Base-by-base conservation (phyloP, 2,329 filamentous ascomycete genomes). In the Pseudogymnoascus verrucosus region DNA sequence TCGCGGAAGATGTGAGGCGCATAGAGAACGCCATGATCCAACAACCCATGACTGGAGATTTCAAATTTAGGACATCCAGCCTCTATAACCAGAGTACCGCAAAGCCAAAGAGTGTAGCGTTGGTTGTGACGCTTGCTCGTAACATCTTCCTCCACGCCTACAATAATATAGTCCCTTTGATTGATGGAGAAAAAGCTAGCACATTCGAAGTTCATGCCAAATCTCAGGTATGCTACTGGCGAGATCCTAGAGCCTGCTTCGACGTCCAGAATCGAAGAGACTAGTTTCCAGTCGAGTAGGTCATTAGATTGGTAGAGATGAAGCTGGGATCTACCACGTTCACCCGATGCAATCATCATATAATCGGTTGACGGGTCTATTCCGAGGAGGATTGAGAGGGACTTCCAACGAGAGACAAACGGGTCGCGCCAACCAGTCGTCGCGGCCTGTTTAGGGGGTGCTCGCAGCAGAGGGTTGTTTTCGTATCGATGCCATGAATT, bases 401-500 rank as follows among this genome's bases (percentile, higher is more conserved):
- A 54, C 16, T 60, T 23, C 68, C 67, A 70, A 44, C 16, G 47
- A 10, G 67, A 66, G 16, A 70, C 67, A 44, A 67, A 69, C 1
- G 68, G 68, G 54, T 69, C 67, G 61, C 68, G 60, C 68, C 67
- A 69, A 36, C 68, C 68, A 4, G 65, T 69, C 6, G 66, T 68
- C 26, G 23, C 21, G 4, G 36, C 31, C 10, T 47, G 21, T 34
- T 64, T 67, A 11, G 68, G 68, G 1, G 67, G 65, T 5, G 19
- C 62, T 4, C 42, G 62, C 19, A 70, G 19, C 8, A 70, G 36
- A 36, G 68, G 67, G 61, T 69, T 69, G 54, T 62, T 64, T 12
- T 23, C 19, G 19, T 44, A 44, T 23, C 40, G 40, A 42, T 68
- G 63, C 68, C 68, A 70, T 19, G 68, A 64, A 12, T n/a, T 61